phyloP scores from a whole-genome alignment of 1,284 basidiomycete genomes.

The Tremellales sp. region DNA sequence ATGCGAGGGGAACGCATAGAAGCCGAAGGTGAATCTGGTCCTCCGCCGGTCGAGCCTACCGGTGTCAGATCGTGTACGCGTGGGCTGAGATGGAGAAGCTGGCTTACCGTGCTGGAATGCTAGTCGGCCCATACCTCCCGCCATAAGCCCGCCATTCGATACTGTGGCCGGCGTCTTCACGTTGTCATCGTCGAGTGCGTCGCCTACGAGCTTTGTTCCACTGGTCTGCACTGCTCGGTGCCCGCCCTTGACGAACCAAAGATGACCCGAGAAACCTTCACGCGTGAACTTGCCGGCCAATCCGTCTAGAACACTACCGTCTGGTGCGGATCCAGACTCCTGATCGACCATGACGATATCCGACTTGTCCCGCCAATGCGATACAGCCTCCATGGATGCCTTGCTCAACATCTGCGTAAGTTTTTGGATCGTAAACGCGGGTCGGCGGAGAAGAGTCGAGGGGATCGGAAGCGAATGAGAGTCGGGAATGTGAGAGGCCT shows the following conservation, averaged over 20 bases:
- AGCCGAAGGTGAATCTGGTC: slow-evolving; percentile 3
- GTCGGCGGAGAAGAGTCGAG: slow-evolving; percentile 86
- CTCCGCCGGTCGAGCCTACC: slow-evolving; percentile 21
- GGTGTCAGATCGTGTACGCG: neutral
- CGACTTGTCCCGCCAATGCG: slow-evolving; percentile 58
- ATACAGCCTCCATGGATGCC: slow-evolving; percentile 53
- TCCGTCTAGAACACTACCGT: slow-evolving; percentile 67
- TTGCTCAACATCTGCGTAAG: slow-evolving; percentile 71
- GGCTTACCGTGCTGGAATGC: slow-evolving; percentile 38
- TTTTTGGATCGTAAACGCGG: slow-evolving; percentile 70
- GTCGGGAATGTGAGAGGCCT: slow-evolving; percentile 60
- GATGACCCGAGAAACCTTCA: slow-evolving; percentile 62
- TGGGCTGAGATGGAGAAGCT: neutral
- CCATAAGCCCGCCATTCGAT: slow-evolving; percentile 11
- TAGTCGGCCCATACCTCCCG: slow-evolving; percentile 24
- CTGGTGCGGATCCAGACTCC: slow-evolving; percentile 60
- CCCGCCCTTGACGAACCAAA: slow-evolving; percentile 76
- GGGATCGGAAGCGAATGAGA: slow-evolving; percentile 90
- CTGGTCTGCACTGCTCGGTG: slow-evolving; percentile 53
- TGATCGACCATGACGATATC: slow-evolving; percentile 76
- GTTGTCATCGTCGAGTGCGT: neutral
- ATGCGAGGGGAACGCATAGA: slow-evolving; percentile 1
- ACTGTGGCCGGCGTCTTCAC: neutral
- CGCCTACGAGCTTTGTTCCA: neutral
- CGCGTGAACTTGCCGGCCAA: slow-evolving; percentile 78